Evolutionary conservation across 2,329 filamentous ascomycete species (phyloP).

Genomic region (Pseudogymnoascus sp.): DNA sequence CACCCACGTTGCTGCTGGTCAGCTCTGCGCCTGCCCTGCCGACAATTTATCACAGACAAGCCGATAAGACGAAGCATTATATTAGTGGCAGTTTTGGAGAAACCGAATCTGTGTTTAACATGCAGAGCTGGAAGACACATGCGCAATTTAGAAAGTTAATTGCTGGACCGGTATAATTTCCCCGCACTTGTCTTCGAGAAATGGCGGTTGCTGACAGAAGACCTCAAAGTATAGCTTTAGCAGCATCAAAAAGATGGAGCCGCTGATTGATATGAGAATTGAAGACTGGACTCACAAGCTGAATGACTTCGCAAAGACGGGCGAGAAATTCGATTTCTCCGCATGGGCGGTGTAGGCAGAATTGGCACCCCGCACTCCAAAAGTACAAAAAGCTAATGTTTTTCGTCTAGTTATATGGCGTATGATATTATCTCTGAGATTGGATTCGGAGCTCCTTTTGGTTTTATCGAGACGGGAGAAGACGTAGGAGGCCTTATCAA

Average conservation of each 20-base stretch:
- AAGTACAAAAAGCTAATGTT: not conserved
- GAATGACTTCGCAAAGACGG: conserved; percentile 37
- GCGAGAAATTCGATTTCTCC: conserved; percentile 44
- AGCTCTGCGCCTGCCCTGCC: conserved; percentile 46
- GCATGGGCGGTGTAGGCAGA: conserved; percentile 41
- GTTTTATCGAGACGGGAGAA: conserved; percentile 43
- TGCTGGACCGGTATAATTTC: conserved; percentile 34
- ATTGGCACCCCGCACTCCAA: not conserved
- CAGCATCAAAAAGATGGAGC: conserved; percentile 52
- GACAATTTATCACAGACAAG: conserved; percentile 46
- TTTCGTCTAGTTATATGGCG: conserved; percentile 36
- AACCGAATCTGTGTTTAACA: conserved; percentile 49
- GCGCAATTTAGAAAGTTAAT: conserved; percentile 45
- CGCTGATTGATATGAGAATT: conserved; percentile 44
- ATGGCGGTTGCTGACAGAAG: conserved; percentile 12
- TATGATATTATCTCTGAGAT: conserved; percentile 51
- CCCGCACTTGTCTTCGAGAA: conserved; percentile 7
- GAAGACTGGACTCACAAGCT: conserved; percentile 42
- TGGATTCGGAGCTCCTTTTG: conserved; percentile 47
- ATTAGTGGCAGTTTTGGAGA: conserved; percentile 50
- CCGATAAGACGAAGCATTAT: conserved; percentile 50
- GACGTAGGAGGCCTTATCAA: conserved; percentile 47
- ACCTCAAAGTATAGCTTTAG: conserved; percentile 39
- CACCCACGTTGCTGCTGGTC: conserved; percentile 45
- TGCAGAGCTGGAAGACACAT: conserved; percentile 44